A percentile compares a stretch with the other conserved stretches of the same genome.
phyloP scores from a whole-genome alignment of 352 stramenopile genomes.

The Globisporangium nunn region DNA sequence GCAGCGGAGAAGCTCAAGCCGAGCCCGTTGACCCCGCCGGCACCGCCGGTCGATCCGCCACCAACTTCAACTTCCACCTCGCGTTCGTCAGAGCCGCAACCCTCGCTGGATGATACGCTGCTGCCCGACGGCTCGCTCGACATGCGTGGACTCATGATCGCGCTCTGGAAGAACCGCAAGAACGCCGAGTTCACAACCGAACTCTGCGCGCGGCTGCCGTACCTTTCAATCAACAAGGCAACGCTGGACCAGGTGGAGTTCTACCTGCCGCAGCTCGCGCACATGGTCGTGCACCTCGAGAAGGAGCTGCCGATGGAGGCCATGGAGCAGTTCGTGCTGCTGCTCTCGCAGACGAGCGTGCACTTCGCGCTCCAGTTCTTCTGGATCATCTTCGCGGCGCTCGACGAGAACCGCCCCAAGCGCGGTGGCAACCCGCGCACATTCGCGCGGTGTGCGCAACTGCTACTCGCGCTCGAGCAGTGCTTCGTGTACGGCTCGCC shows the following conservation, averaged over 20 bases:
- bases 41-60: background rate
- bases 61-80: background rate
- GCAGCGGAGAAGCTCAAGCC: background rate
- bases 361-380: constrained; percentile 83
- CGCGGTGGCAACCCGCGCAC: constrained; percentile 51
- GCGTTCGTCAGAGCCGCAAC: background rate
- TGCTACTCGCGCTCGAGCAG: constrained; percentile 73
- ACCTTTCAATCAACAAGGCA: constrained; percentile 34
- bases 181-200: constrained; percentile 51
- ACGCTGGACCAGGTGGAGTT: constrained; percentile 77
- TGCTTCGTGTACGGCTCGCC: constrained; percentile 75
- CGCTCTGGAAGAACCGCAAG: constrained; percentile 64
- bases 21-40: background rate
- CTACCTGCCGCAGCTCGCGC: constrained; percentile 70
- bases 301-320: constrained; percentile 65
- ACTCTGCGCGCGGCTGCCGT: constrained; percentile 51
- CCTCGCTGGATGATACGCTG: constrained; percentile 28
- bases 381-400: constrained; percentile 73
- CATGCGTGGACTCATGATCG: constrained; percentile 65
- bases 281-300: constrained; percentile 82
- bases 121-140: constrained; percentile 42
- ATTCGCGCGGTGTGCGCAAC: constrained; percentile 59
- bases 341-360: constrained; percentile 66
- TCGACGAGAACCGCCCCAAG: constrained; percentile 79
- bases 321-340: constrained; percentile 76